phyloP scores from a whole-genome alignment of 2,329 filamentous ascomycete species.

The Fusarium compactum region DNA sequence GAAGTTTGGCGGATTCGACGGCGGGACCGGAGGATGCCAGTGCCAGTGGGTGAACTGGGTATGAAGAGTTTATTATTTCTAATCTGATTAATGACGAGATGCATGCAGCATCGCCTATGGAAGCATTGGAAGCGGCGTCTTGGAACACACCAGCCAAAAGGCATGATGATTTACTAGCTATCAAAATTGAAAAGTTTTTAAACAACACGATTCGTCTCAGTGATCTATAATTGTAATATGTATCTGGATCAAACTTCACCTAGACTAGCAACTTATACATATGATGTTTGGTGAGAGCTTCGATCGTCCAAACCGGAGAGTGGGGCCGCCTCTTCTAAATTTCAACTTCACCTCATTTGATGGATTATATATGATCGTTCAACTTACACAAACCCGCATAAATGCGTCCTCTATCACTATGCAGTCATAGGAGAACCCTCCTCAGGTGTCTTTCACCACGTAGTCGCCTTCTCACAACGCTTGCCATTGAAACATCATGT shows the following conservation, averaged over 20 bases:
- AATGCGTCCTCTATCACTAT: constrained; percentile 34
- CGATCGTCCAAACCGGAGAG: neutral
- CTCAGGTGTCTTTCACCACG: neutral
- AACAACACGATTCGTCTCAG: neutral
- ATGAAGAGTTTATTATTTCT: constrained; percentile 19
- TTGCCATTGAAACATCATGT: constrained; percentile 88
- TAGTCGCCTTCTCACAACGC: constrained; percentile 61
- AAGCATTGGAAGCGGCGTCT: constrained; percentile 35
- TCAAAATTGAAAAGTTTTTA: neutral
- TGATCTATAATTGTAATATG: neutral
- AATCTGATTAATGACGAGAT: constrained; percentile 27
- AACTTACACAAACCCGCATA: neutral
- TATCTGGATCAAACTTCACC: neutral
- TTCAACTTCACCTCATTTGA: constrained; percentile 6
- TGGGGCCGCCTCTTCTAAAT: constrained; percentile 15
- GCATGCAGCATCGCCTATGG: constrained; percentile 25
- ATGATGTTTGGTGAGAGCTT: neutral
- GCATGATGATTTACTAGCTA: neutral
- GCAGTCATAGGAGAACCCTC: constrained; percentile 1
- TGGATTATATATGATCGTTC: neutral
- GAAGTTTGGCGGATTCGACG: constrained; percentile 70
- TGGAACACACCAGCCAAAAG: constrained; percentile 9
- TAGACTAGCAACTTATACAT: neutral
- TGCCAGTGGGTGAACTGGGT: constrained; percentile 71
- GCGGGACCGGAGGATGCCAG: constrained; percentile 71